Base-by-base conservation (phyloP, 2,329 filamentous ascomycete genomes). In the Pestalotiopsis sp. region DNA sequence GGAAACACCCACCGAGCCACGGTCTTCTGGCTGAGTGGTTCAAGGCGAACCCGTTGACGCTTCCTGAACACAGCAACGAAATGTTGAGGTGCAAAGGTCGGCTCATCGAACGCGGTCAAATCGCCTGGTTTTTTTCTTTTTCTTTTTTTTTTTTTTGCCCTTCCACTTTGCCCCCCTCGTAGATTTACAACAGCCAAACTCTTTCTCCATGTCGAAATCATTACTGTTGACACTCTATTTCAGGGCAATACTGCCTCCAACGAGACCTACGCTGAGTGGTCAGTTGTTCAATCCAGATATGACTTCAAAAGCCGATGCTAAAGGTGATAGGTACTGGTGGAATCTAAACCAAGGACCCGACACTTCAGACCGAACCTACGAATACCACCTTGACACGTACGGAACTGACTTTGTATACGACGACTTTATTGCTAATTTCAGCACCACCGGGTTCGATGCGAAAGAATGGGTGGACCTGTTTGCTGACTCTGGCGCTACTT, bases 371-470 rank as follows among this genome's bases (percentile, higher is more conserved):
- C 78, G 23, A 36, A 67, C 81, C 31, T 87, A 85, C 69, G 78
- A 85, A 39, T 85, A 89, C 71, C 81, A 85, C 12, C 78, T 87
- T 0, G 76, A 80, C 13, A 87, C 81, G 0, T 88, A 85, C 70
- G 87, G 87, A 0, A 80, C 81, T 0, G 73, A 87, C 36, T 80
- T 85, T 72, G 81, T 81, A 13, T 89, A 90, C 72, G 87, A 90
- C 70, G 86, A 89, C 73, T 85, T 85, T 65, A 85, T 89, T 72
- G 75, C 78, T 3, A 80, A 86, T 68, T 89, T 88, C 76, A 88
- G 85, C 0, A 85, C 85, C 0, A 77, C 79, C 0, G 74, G 74
- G 1, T 89, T 80, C 71, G 79, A 87, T 70, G 81, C 87, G 0
- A 87, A 85, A 66, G 83, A 72, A 64, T 81, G 79, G 78, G 79